Evolutionary conservation across 2,329 filamentous ascomycete species (phyloP), one percentile per base, ranked within the genome.

Genomic region (Thelonectria rubi): DNA sequence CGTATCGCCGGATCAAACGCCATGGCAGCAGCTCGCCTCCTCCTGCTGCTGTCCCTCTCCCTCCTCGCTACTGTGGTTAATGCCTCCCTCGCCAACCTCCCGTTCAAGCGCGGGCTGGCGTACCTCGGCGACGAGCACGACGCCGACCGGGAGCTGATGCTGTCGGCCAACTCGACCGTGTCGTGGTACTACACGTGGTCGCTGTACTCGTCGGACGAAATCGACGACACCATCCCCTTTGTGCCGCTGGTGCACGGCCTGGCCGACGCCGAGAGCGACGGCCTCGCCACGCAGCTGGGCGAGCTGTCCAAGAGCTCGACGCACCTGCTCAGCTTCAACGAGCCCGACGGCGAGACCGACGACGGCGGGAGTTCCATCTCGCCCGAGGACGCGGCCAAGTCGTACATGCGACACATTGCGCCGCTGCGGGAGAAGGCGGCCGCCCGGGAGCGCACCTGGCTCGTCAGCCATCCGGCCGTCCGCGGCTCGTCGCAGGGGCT

Each of bases 131-230:
- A 72, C n/a, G 60, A 69, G 3, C 67, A 72, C 12, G 45, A 70
- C 14, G 62, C 73, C 0, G 79, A 81, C 55, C 73, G 72, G 42
- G 59, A 71, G n/a, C 66, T 80, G 1, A 56, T 80, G 1, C 58
- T 75, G 1, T 79, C 78, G 0, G 68, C 72, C 15, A 69, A 75
- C 21, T 80, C 79, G 0, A 69, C 75, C 7, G 73, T 81, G 12
- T 66, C 72, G 0, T 81, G 79, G 79, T 81, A 81, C 63, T 81
- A 79, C 55, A 81, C 77, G 0, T 80, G 78, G 78, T 78, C 78
- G 0, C 72, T 74, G 1, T 71, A 72, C 60, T 69, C 74, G 1
- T 69, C 74, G 0, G 50, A 66, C 1, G 53, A 62, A 11, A 65
- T 61, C 1, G 66, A 69, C n/a, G 54, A 63, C 12, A 65, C 69